Percentiles rank a stretch among this genome's conserved stretches.
phyloP scores from a whole-genome alignment of 1,284 basidiomycete genomes.

The Marasmius oreades region DNA sequence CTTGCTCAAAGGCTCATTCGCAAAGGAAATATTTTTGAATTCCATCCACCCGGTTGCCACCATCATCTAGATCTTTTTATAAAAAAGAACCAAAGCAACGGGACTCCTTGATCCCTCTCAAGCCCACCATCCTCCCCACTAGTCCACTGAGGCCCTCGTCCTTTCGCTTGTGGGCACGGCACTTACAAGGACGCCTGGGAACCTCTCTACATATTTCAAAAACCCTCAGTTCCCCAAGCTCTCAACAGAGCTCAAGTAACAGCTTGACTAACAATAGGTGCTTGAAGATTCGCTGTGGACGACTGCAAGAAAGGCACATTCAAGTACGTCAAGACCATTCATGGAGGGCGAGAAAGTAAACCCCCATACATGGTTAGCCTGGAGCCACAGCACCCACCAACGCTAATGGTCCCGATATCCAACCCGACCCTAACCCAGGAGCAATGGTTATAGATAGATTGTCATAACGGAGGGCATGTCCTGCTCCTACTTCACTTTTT shows the following conservation, averaged over 20 bases:
- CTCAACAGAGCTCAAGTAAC: not conserved
- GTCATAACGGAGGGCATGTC: not conserved
- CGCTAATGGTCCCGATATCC: not conserved
- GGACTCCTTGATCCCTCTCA: too few relatives aligned
- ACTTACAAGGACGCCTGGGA: too few relatives aligned
- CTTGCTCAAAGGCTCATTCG: too few relatives aligned
- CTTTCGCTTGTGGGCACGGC: too few relatives aligned
- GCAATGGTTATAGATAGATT: not conserved
- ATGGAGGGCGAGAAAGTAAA: too few relatives aligned
- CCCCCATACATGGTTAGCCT: not conserved
- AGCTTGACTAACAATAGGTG: not conserved
- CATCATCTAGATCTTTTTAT: too few relatives aligned
- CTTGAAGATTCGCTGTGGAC: constrained; percentile 2
- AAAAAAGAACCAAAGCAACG: too few relatives aligned
- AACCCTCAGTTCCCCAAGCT: not conserved
- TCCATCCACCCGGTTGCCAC: too few relatives aligned
- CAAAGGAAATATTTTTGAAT: too few relatives aligned
- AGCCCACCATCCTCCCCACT: too few relatives aligned
- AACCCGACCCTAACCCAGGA: not conserved
- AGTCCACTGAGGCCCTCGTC: too few relatives aligned
- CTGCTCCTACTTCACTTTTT: not conserved
- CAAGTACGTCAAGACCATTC: too few relatives aligned
- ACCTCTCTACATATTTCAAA: not conserved
- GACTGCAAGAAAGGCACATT: not conserved
- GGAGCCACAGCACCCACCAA: not conserved